Evolutionary conservation across 495 filamentous ascomycete genomes (phyloP).

Genomic region (Neurospora sublineolata): DNA sequence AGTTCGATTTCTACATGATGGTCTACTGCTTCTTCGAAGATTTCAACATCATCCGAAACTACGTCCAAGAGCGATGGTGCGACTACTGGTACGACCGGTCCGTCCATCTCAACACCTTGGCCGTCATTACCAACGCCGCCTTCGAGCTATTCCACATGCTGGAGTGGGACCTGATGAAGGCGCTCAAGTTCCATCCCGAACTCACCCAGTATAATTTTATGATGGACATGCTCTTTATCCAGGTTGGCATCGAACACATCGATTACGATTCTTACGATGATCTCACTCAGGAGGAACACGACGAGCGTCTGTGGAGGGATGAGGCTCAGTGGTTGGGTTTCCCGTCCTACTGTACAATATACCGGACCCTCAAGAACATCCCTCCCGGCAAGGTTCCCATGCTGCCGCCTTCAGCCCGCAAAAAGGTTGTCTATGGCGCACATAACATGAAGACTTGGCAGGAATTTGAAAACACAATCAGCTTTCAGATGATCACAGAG

Average conservation of each 20-base stretch:
- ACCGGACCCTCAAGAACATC: background rate
- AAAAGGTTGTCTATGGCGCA: constrained; percentile 10
- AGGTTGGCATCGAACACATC: constrained; percentile 15
- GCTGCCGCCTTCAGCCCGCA: constrained; percentile 3
- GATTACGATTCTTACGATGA: constrained; percentile 15
- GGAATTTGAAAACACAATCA: constrained; percentile 4
- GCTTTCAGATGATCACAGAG: constrained; percentile 11
- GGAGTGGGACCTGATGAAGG: constrained; percentile 15
- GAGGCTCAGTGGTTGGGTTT: constrained; percentile 17
- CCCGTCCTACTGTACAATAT: constrained; percentile 1
- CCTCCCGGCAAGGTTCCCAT: constrained; percentile 15
- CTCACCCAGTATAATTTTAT: constrained; percentile 16
- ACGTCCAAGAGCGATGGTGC: constrained; percentile 18
- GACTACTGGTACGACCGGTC: constrained; percentile 18
- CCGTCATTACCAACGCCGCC: constrained; percentile 21
- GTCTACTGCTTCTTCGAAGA: constrained; percentile 25
- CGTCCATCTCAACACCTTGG: constrained; percentile 11
- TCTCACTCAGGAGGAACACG: constrained; percentile 1
- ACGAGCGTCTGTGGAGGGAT: constrained; percentile 13
- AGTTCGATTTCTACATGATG: constrained; percentile 22
- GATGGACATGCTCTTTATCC: constrained; percentile 14
- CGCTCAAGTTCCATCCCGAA: constrained; percentile 4
- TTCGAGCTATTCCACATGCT: constrained; percentile 20
- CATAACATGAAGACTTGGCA: constrained; percentile 4
- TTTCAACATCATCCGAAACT: constrained; percentile 20